Conservation (phyloP, 2,329 filamentous ascomycete species). For the Cladosporium velox region DNA sequence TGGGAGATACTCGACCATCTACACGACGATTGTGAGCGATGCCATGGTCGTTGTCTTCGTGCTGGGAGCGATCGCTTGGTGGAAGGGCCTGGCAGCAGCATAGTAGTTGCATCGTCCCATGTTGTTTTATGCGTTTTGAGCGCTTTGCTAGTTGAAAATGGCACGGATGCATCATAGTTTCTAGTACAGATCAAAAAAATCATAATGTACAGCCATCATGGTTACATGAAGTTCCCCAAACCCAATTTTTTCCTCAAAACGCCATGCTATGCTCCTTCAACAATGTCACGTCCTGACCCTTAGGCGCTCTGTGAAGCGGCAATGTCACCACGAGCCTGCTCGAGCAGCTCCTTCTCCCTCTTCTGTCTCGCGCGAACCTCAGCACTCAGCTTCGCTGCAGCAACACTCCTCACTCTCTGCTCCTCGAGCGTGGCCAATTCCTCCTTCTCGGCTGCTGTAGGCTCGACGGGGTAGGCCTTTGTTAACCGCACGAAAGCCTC, state of each 20-base stretch:
- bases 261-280: constrained; percentile 19
- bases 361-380: constrained; percentile 59
- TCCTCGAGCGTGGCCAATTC: constrained; percentile 62
- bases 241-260: constrained; percentile 17
- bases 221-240: constrained; percentile 15
- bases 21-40: constrained; percentile 69
- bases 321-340: constrained; percentile 54
- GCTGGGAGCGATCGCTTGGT: constrained; percentile 60
- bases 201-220: constrained; percentile 18
- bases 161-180: background rate
- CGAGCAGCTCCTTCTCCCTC: constrained; percentile 62
- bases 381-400: constrained; percentile 58
- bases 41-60: constrained; percentile 78
- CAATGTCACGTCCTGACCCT: background rate
- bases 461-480: constrained; percentile 58
- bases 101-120: background rate
- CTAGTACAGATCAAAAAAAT: constrained; percentile 14
- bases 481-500: constrained; percentile 63
- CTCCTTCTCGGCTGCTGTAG: constrained; percentile 61
- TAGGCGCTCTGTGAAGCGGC: background rate
- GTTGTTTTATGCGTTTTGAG: background rate
- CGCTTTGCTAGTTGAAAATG: background rate
- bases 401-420: constrained; percentile 51
- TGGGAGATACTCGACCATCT: constrained; percentile 69
- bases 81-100: constrained; percentile 34